Conservation (phyloP, 371 early-diverging fungal species). For the Thermomucor indicae-seudaticae region DNA sequence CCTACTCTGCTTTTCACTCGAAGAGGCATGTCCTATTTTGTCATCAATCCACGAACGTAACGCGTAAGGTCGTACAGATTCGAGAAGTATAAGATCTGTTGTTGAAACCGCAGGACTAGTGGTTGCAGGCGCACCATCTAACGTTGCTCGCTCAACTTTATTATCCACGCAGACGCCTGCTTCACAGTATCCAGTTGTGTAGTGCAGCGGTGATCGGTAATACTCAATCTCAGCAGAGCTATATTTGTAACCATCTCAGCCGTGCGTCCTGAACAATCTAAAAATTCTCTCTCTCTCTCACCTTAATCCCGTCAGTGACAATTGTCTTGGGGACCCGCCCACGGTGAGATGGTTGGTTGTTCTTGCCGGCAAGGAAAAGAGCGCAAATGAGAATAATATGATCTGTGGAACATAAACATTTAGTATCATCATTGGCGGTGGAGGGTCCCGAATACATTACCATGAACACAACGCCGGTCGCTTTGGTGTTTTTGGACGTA, state of each 20-base stretch:
- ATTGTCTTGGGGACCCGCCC: conserved; percentile 33
- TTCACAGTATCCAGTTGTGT: no score
- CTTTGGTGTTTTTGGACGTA: conserved; percentile 3
- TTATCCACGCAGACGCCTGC: background rate
- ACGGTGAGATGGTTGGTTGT: conserved; percentile 46
- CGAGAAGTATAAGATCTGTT: conserved; percentile 30
- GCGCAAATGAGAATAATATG: conserved; percentile 2
- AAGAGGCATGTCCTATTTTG: no score
- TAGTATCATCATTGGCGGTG: no score
- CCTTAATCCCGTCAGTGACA: conserved; percentile 19
- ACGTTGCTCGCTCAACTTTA: conserved; percentile 1
- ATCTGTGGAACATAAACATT: background rate
- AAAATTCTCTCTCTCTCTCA: background rate
- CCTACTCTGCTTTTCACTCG: no score
- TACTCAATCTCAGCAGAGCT: background rate
- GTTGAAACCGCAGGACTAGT: background rate
- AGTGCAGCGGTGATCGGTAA: background rate
- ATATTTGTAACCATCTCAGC: background rate
- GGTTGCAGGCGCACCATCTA: conserved; percentile 2
- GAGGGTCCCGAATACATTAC: background rate
- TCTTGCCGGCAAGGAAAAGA: conserved; percentile 34
- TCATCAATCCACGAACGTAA: conserved; percentile 37
- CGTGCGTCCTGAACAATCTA: background rate
- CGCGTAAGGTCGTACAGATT: conserved; percentile 32
- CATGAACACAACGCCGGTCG: conserved; percentile 5